These are phyloP conservation scores for Talaromyces trachyspermus DNA, from an alignment of 495 filamentous ascomycete genomes.

Conservation along the genomic window DNA sequence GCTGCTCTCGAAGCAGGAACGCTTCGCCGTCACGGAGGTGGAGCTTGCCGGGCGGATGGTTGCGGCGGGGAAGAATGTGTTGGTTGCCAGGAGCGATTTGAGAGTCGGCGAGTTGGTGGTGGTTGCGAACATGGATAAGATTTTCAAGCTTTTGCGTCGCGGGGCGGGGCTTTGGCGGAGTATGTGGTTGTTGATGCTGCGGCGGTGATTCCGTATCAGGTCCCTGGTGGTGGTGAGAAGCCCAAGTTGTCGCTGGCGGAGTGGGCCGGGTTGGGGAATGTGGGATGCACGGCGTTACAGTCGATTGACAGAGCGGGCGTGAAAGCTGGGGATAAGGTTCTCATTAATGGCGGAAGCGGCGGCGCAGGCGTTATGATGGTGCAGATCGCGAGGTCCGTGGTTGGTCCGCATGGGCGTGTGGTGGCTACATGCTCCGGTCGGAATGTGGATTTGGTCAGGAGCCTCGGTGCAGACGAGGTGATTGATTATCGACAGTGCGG, in stretches of 20 bases:
- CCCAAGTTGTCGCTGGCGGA: neutral
- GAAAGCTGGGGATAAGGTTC: constrained; percentile 61
- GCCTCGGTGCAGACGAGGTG: constrained; percentile 60
- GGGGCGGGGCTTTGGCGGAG: neutral
- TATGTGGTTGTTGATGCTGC: neutral
- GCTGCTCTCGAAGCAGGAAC: neutral
- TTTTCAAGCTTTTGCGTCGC: neutral
- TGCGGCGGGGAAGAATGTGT: neutral
- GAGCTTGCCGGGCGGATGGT: neutral
- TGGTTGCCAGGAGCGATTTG: neutral
- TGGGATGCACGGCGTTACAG: neutral
- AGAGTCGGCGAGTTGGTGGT: neutral
- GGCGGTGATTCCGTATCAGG: neutral
- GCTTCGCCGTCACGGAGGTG: neutral
- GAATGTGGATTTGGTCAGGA: constrained; percentile 55
- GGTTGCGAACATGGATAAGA: neutral
- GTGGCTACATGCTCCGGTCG: constrained; percentile 42
- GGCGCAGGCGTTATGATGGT: constrained; percentile 75
- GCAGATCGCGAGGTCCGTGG: constrained; percentile 60
- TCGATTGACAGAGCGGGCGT: neutral
- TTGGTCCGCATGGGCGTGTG: neutral
- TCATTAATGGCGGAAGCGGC: constrained; percentile 86
- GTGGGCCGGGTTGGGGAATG: neutral
- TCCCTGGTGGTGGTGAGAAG: neutral
- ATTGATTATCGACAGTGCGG: constrained; percentile 52